These are phyloP conservation scores for Peronospora belbahrii DNA, from an alignment of 352 stramenopile genomes.

Conservation along the genomic window DNA sequence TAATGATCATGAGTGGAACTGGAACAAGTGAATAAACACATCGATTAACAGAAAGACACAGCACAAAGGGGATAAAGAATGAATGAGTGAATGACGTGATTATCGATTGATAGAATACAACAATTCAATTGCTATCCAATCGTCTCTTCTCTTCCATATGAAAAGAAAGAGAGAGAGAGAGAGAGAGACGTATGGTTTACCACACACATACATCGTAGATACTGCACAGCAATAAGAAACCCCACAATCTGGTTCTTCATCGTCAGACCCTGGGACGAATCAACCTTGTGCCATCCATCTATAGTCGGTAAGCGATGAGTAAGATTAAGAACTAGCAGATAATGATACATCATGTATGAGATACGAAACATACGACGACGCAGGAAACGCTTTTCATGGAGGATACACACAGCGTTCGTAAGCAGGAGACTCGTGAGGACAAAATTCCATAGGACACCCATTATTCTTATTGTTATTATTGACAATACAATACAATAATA, in stretches of 20 bases:
- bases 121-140: no score
- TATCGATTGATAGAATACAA: no score
- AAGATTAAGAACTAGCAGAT: no score
- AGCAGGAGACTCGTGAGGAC: constrained; percentile 81
- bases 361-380: constrained; percentile 50
- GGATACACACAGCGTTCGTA: constrained; percentile 80
- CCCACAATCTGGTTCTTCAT: constrained; percentile 86
- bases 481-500: no score
- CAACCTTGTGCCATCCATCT: constrained; percentile 83
- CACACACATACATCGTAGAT: constrained; percentile 69
- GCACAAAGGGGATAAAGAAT: no score
- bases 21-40: neutral
- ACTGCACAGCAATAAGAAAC: constrained; percentile 80
- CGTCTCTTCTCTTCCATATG: no score
- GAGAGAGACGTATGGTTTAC: no score
- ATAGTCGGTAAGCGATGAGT: no score
- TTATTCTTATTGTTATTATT: no score
- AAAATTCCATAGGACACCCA: constrained; percentile 86
- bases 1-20: constrained; percentile 82
- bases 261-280: constrained; percentile 71
- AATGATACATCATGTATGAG: no score
- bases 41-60: neutral
- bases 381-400: constrained; percentile 85
- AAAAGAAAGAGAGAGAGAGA: no score
- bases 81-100: neutral